Evolutionary conservation across 2,329 filamentous ascomycete species (phyloP).

Genomic region (Pseudogymnoascus sp.): DNA sequence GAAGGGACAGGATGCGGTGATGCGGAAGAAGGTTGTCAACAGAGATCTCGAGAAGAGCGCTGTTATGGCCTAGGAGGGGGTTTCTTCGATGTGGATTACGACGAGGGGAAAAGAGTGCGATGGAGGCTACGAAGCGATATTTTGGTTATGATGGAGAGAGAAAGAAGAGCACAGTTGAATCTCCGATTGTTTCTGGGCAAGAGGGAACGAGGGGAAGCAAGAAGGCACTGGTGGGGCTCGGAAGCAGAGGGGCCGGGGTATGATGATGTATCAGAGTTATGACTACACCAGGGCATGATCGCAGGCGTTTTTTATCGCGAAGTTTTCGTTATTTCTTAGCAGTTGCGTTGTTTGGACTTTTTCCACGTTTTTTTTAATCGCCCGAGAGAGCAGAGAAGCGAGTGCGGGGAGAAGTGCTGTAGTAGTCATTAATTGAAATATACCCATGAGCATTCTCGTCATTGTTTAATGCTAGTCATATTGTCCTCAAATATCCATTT

Average conservation of each 20-base stretch:
- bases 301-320: conserved; percentile 3
- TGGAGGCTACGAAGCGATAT: neutral
- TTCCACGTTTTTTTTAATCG: neutral
- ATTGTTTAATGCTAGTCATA: neutral
- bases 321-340: conserved; percentile 6
- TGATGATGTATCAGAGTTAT: conserved; percentile 5
- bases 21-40: conserved; percentile 27
- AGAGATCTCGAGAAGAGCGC: conserved; percentile 17
- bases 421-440: conserved; percentile 4
- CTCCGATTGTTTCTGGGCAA: neutral
- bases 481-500: neutral
- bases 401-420: neutral
- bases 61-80: conserved; percentile 11
- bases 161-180: neutral
- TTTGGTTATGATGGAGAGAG: neutral
- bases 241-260: neutral
- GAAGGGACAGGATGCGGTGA: conserved; percentile 63
- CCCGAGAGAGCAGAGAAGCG: neutral
- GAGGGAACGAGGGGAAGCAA: neutral
- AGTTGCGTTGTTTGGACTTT: conserved; percentile 5
- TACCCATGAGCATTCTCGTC: neutral
- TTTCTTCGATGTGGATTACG: neutral
- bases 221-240: neutral
- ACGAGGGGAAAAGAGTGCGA: neutral
- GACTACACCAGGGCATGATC: conserved; percentile 6